Evolutionary conservation across 2,329 filamentous ascomycete genomes (phyloP).

Genomic region (Diaporthe velutina): DNA sequence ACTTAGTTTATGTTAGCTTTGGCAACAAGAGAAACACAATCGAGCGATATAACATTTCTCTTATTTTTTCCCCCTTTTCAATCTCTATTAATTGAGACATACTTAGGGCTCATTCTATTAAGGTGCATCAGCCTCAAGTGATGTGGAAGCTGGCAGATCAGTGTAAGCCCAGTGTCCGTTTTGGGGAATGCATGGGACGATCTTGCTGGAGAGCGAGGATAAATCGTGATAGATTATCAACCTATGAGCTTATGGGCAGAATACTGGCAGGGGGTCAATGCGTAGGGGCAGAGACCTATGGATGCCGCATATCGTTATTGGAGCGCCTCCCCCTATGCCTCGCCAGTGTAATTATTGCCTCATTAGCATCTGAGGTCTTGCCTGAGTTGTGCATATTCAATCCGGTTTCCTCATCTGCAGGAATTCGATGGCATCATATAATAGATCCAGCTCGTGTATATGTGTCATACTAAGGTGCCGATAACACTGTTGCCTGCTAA

Average conservation of each 20-base stretch:
- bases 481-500: conserved; percentile 20
- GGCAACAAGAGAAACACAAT: neutral
- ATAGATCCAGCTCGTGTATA: neutral
- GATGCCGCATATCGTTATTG: neutral
- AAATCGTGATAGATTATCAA: neutral
- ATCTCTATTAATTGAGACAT: neutral
- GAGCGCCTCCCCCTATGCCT: neutral
- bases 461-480: neutral
- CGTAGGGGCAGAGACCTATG: neutral
- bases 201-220: neutral
- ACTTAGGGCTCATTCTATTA: neutral
- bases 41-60: too few relatives aligned
- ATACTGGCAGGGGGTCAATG: too few relatives aligned
- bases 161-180: neutral
- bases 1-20: too few relatives aligned
- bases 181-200: neutral
- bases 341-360: neutral
- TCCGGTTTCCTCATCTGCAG: neutral
- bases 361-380: neutral
- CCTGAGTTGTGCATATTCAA: neutral
- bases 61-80: too few relatives aligned
- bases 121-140: neutral
- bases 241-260: neutral
- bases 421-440: neutral
- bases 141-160: neutral